Conservation (phyloP, 495 filamentous ascomycete genomes). For the Daldinia grandis region DNA sequence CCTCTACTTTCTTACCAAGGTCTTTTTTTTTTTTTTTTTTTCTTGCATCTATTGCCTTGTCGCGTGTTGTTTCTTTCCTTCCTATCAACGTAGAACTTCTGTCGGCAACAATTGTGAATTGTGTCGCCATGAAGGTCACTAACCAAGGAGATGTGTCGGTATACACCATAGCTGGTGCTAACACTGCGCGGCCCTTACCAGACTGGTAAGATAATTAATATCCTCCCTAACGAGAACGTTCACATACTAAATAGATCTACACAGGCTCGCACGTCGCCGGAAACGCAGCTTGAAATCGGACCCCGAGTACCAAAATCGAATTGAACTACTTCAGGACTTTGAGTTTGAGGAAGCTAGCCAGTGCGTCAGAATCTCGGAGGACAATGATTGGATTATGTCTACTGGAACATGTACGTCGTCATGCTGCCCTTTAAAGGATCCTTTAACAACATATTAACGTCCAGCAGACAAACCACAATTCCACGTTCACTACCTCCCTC, state of each 20-base stretch:
- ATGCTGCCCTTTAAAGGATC: not conserved
- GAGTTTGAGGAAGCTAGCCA: slow-evolving; percentile 98
- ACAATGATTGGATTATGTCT: slow-evolving; percentile 98
- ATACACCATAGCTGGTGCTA: slow-evolving; percentile 94
- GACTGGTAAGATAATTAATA: slow-evolving; percentile 69
- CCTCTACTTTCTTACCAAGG: slow-evolving; percentile 14
- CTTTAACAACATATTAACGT: not conserved
- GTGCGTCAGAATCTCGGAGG: slow-evolving; percentile 89
- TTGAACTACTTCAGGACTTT: slow-evolving; percentile 97
- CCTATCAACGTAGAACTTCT: not conserved
- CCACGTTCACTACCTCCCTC: slow-evolving; percentile 91
- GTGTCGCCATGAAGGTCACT: slow-evolving; percentile 36
- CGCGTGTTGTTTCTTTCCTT: not conserved
- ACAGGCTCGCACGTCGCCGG: slow-evolving; percentile 78
- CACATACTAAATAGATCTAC: slow-evolving; percentile 8
- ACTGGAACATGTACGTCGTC: slow-evolving; percentile 69
- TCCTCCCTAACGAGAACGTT: not conserved
- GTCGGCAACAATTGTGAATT: not conserved
- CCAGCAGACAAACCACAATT: slow-evolving; percentile 88
- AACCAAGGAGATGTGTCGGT: slow-evolving; percentile 84
- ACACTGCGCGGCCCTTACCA: slow-evolving; percentile 87
- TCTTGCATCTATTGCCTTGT: not conserved
- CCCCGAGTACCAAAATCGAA: slow-evolving; percentile 87
- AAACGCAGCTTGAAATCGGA: slow-evolving; percentile 95
- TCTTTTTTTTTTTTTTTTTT: slow-evolving; percentile 12